phyloP scores from a whole-genome alignment of 257 asterid species.

The Scutellaria barbata region DNA sequence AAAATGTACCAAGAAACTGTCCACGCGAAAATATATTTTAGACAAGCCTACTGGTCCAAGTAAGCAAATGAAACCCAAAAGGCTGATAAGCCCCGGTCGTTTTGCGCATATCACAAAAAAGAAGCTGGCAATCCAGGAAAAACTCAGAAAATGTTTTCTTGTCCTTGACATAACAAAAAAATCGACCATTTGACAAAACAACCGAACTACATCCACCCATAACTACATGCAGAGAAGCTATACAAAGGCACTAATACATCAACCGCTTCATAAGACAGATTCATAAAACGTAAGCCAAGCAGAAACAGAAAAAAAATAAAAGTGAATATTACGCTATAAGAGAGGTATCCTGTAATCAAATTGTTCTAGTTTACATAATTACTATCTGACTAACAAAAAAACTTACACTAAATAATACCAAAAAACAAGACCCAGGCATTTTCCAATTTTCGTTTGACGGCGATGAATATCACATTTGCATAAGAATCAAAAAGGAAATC shows the following conservation, averaged over 20 bases:
- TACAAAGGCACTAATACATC: background rate
- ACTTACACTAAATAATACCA: background rate
- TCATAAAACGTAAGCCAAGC: background rate
- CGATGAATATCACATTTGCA: constrained; percentile 1
- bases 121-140: no score
- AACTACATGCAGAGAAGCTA: background rate
- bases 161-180: background rate
- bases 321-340: constrained; percentile 5
- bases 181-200: background rate
- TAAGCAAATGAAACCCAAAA: no score
- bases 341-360: constrained; percentile 12
- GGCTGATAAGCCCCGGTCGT: no score
- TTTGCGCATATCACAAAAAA: no score
- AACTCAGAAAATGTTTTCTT: no score
- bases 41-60: no score
- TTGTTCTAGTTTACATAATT: background rate
- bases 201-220: background rate
- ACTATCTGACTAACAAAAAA: background rate
- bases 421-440: background rate
- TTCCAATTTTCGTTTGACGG: background rate
- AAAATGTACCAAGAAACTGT: background rate
- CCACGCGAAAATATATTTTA: background rate
- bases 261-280: constrained; percentile 5
- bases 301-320: background rate
- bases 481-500: background rate